Conservation (phyloP, 2,329 filamentous ascomycete genomes). For the Clarireedia homoeocarpa region DNA sequence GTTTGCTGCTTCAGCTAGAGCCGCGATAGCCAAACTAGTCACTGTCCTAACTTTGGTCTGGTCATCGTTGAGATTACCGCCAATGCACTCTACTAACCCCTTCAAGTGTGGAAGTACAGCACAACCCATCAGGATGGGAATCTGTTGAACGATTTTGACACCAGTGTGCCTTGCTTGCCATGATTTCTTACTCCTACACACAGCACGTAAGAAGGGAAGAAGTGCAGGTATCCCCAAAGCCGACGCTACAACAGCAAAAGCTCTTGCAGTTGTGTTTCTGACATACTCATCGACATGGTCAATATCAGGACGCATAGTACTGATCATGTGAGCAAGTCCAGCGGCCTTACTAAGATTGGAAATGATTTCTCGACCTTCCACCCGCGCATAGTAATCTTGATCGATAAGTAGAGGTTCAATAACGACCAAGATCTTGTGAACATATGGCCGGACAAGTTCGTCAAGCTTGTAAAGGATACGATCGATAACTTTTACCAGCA, state of each 20-base stretch:
- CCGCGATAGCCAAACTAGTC: slow-evolving; percentile 88
- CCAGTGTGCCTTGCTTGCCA: slow-evolving; percentile 98
- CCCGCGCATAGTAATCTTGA: slow-evolving; percentile 97
- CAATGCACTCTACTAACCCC: slow-evolving; percentile 92
- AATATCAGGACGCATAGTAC: slow-evolving; percentile 97
- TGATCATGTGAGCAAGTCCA: slow-evolving; percentile 97
- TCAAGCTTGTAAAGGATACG: slow-evolving; percentile 97
- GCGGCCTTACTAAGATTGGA: slow-evolving; percentile 96
- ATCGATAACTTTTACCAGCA: slow-evolving; percentile 98
- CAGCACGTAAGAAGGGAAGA: slow-evolving; percentile 87
- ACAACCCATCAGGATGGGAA: slow-evolving; percentile 97
- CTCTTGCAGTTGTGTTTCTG: slow-evolving; percentile 91
- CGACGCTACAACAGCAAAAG: slow-evolving; percentile 94
- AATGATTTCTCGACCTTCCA: slow-evolving; percentile 97
- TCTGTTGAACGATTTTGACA: slow-evolving; percentile 98
- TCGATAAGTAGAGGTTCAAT: slow-evolving; percentile 99
- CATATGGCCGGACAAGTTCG: slow-evolving; percentile 89
- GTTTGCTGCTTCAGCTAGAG: slow-evolving; percentile 90
- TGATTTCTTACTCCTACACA: slow-evolving; percentile 97
- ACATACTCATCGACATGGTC: slow-evolving; percentile 98
- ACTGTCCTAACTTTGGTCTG: slow-evolving; percentile 97
- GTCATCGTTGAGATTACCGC: slow-evolving; percentile 91
- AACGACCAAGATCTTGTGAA: slow-evolving; percentile 97
- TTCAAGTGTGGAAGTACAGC: slow-evolving; percentile 93
- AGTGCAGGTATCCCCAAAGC: slow-evolving; percentile 92